phyloP scores from a whole-genome alignment of 2,329 filamentous ascomycete genomes.

The Dothideomycetidae sp. region DNA sequence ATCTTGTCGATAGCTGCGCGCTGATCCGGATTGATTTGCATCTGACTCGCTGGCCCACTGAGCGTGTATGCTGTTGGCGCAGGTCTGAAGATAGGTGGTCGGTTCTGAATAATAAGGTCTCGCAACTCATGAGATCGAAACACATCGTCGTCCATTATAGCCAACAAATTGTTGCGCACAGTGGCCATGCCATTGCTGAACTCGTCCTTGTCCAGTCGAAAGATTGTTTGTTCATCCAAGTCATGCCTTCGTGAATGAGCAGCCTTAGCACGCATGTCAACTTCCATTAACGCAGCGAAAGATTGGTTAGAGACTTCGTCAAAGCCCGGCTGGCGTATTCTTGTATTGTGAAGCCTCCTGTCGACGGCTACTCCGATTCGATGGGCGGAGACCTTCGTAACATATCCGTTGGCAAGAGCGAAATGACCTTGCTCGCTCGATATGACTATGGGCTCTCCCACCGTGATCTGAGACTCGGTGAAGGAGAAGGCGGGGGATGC shows the following conservation, averaged over 20 bases:
- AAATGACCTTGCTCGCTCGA: conserved; percentile 94
- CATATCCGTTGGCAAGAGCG: conserved; percentile 82
- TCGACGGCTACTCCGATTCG: conserved; percentile 83
- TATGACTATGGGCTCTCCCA: conserved; percentile 88
- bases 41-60: conserved; percentile 38
- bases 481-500: conserved; percentile 56
- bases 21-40: conserved; percentile 75
- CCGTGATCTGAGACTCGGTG: conserved; percentile 70
- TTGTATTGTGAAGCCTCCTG: conserved; percentile 72
- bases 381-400: conserved; percentile 59
- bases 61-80: conserved; percentile 49
- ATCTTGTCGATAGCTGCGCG: conserved; percentile 79
- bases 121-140: conserved; percentile 60
- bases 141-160: conserved; percentile 71
- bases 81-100: conserved; percentile 57
- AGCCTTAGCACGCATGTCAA: conserved; percentile 35
- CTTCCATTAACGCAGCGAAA: conserved; percentile 86
- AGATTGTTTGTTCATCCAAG: conserved; percentile 44
- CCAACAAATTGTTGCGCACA: conserved; percentile 83
- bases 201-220: conserved; percentile 91
- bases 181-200: conserved; percentile 97
- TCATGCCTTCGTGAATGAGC: conserved; percentile 9
- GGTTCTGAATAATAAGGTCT: conserved; percentile 64
- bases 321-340: conserved; percentile 62
- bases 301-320: conserved; percentile 63